phyloP scores from a whole-genome alignment of 1,284 basidiomycete species.

The Boletus mariae region DNA sequence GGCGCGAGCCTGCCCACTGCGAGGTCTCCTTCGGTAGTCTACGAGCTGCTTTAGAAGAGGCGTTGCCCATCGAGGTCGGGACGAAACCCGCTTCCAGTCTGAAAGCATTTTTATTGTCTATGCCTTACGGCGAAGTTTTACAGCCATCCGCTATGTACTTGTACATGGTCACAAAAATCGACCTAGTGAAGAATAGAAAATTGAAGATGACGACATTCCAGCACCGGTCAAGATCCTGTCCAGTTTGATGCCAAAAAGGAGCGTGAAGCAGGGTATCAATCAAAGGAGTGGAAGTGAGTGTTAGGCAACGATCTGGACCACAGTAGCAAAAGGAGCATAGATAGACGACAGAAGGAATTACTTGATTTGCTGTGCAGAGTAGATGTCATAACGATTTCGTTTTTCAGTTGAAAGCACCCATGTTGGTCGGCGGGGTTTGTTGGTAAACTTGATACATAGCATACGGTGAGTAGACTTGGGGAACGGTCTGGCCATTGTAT shows the following conservation, averaged over 20 bases:
- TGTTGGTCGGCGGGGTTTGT: slow-evolving; percentile 63
- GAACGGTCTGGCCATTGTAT: slow-evolving; percentile 61
- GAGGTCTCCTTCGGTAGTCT: slow-evolving; percentile 55
- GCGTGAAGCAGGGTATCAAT: slow-evolving; percentile 32
- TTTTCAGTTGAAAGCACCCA: slow-evolving; percentile 72
- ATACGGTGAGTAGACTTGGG: slow-evolving; percentile 73
- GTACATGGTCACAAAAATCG: slow-evolving; percentile 36
- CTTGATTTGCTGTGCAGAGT: slow-evolving; percentile 33
- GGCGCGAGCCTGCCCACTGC: slow-evolving; percentile 50
- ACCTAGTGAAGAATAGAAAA: slow-evolving; percentile 32
- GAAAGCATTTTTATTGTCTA: slow-evolving; percentile 35
- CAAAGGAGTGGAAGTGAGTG: slow-evolving; percentile 22
- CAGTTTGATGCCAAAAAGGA: slow-evolving; percentile 27
- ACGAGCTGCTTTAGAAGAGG: slow-evolving; percentile 63
- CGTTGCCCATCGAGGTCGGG: slow-evolving; percentile 58
- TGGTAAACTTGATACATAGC: slow-evolving; percentile 75
- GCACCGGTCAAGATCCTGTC: slow-evolving; percentile 32
- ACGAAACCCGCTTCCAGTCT: not conserved
- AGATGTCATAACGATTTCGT: slow-evolving; percentile 37
- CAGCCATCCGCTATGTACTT: slow-evolving; percentile 41
- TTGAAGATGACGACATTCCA: slow-evolving; percentile 35
- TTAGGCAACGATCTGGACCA: slow-evolving; percentile 27
- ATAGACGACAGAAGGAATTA: slow-evolving; percentile 35
- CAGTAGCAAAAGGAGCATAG: slow-evolving; percentile 28
- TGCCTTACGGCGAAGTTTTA: slow-evolving; percentile 36